Conservation (phyloP, 371 early-diverging fungal genomes). For the Apophysomyces ossiformis region DNA sequence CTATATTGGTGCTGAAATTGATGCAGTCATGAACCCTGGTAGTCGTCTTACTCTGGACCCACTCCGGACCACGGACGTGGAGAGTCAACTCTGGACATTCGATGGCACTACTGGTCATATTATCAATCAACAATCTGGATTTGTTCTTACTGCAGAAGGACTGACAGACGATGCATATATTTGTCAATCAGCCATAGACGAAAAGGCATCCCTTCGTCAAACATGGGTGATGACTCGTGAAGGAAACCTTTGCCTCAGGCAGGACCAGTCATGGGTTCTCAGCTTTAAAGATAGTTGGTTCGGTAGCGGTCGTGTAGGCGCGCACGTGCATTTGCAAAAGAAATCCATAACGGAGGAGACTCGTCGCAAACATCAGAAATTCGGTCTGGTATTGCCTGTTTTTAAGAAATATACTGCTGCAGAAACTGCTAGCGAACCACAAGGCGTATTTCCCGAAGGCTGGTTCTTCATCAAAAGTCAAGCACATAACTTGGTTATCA, state of each 20-base stretch:
- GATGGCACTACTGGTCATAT: constrained; percentile 40
- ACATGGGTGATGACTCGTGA: constrained; percentile 39
- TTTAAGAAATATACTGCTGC: constrained; percentile 34
- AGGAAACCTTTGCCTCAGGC: constrained; percentile 46
- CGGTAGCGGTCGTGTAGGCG: constrained; percentile 41
- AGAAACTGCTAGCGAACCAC: constrained; percentile 19
- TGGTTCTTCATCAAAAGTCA: constrained; percentile 70
- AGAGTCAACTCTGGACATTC: constrained; percentile 60
- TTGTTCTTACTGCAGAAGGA: constrained; percentile 52
- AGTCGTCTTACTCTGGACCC: constrained; percentile 36
- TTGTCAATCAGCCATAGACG: constrained; percentile 31
- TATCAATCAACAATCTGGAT: constrained; percentile 56
- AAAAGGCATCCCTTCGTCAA: constrained; percentile 30
- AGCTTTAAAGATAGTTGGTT: constrained; percentile 59
- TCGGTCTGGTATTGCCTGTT: constrained; percentile 46
- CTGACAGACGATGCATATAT: constrained; percentile 51
- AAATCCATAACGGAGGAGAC: constrained; percentile 20
- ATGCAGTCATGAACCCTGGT: constrained; percentile 24
- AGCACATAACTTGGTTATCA: constrained; percentile 50
- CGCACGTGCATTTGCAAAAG: constrained; percentile 47
- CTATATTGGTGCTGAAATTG: constrained; percentile 38
- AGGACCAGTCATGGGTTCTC: constrained; percentile 45
- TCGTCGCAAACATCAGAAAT: constrained; percentile 34
- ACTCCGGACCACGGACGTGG: constrained; percentile 38
- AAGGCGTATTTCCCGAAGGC: constrained; percentile 56